Base-by-base conservation (phyloP, 2,329 filamentous ascomycete genomes). In the Microthyrium microscopicum region DNA sequence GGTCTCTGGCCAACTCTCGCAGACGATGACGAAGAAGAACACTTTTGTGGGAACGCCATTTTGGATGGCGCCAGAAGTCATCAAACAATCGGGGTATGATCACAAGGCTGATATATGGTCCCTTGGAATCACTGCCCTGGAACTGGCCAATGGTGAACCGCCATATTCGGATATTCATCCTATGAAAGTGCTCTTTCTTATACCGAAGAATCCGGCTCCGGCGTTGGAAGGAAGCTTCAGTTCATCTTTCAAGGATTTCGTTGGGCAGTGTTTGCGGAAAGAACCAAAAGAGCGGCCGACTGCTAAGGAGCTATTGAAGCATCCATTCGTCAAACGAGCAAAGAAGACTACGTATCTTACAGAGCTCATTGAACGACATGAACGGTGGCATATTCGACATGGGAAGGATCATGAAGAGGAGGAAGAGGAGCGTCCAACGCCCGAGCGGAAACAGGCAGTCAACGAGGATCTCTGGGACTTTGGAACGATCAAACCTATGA, bases 21-120 rank as follows among this genome's bases (percentile, higher is more conserved):
- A 87, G 5, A 98, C 87, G 31, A 95, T 95, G 85, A 94, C 87
- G 41, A 95, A 95, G 66, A 95, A 95, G 62, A 95, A 95, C 52
- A 95, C 87, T 0, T 98, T 95, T 54, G 87, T 98, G 20, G 89
- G 89, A 21, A 95, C 87, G 0, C 87, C 89, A 1, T 98, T 95
- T 53, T 98, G 89, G 89, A 98, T 98, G 87, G 87, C 89, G 3
- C 87, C 87, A 8, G 87, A 98, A 58, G 87, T 95, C 35, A 98
- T 98, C 55, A 93, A 93, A 59, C 87, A 98, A 55, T 92, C 84
- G 37, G 87, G 87, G 31, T 94, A 95, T 60, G 87, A 94, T 54
- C 83, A 92, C 60, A 94, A 94, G 59, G 87, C 87, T 28, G 87
- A 95, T 51, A 93, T 95, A 38, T 95, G 87, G 87, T 94, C 87